These are phyloP conservation scores for Candida dendrica DNA, from an alignment of 805 yeast species.

Conservation along the genomic window DNA sequence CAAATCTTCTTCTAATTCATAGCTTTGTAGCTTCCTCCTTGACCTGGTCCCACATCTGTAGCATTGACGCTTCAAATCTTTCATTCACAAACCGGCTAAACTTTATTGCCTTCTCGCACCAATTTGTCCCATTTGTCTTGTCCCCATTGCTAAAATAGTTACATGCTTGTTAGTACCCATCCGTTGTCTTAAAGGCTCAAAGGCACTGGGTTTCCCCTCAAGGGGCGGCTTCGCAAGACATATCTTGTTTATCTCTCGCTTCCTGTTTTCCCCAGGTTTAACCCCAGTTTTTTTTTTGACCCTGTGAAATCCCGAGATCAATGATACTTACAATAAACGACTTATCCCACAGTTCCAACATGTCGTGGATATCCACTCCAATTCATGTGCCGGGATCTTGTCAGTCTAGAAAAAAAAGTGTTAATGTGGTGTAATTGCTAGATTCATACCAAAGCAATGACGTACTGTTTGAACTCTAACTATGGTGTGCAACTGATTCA, in stretches of 20 bases:
- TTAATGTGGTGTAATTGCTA: too few relatives aligned
- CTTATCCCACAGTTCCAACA: conserved; percentile 34
- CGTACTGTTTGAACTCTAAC: conserved; percentile 2
- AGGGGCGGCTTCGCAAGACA: too few relatives aligned
- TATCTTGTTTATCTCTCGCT: too few relatives aligned
- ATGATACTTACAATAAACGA: conserved; percentile 4
- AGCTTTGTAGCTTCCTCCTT: conserved; percentile 1
- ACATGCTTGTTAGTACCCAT: conserved; percentile 3
- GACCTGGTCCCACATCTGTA: conserved; percentile 23
- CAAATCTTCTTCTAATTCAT: too few relatives aligned
- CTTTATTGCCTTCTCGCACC: conserved; percentile 24
- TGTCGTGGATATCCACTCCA: conserved; percentile 29
- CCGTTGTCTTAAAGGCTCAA: too few relatives aligned
- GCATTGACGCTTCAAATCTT: conserved; percentile 18
- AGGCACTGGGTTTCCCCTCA: not conserved
- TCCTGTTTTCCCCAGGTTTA: conserved; percentile 2
- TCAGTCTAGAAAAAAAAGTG: not conserved
- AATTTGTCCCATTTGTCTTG: conserved; percentile 14
- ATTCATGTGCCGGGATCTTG: conserved; percentile 18
- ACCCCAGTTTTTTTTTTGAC: not conserved
- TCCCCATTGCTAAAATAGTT: conserved; percentile 18
- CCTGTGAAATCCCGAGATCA: not conserved
- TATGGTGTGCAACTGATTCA: conserved; percentile 5
- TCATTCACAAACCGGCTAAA: conserved; percentile 21
- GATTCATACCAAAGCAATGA: too few relatives aligned